Percentiles rank a stretch among this genome's conserved stretches.
phyloP scores from a whole-genome alignment of 1,284 basidiomycete species.

The Albatrellus sp. region DNA sequence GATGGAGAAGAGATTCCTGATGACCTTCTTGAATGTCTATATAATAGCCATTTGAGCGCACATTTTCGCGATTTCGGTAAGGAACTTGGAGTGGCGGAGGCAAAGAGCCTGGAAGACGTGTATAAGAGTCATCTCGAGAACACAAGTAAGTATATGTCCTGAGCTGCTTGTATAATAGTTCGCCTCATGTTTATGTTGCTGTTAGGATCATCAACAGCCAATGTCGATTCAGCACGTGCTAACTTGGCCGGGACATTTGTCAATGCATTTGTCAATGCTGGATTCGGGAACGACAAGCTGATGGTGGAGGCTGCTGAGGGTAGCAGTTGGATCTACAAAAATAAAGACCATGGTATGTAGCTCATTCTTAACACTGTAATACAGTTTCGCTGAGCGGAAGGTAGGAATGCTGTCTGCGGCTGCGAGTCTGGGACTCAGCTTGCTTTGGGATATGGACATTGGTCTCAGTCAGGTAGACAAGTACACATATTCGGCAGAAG shows the following conservation, averaged over 20 bases:
- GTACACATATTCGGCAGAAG: conserved; percentile 94
- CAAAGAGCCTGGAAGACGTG: conserved; percentile 91
- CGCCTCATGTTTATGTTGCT: background rate
- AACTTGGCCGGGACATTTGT: conserved; percentile 97
- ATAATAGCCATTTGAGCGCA: conserved; percentile 72
- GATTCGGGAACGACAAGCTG: conserved; percentile 97
- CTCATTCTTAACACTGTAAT: conserved; percentile 1
- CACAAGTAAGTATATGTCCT: conserved; percentile 38
- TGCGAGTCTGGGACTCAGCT: conserved; percentile 85
- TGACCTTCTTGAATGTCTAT: conserved; percentile 77
- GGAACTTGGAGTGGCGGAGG: conserved; percentile 84
- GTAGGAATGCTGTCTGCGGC: conserved; percentile 93
- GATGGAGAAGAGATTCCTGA: conserved; percentile 65
- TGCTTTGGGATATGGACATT: conserved; percentile 95
- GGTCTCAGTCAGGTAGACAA: conserved; percentile 95
- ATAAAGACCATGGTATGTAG: conserved; percentile 85
- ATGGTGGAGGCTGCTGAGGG: conserved; percentile 96
- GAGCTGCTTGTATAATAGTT: conserved; percentile 2
- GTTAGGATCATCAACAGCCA: conserved; percentile 54
- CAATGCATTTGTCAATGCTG: conserved; percentile 98
- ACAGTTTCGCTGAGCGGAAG: background rate
- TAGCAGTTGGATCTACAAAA: conserved; percentile 99
- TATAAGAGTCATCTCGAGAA: conserved; percentile 97
- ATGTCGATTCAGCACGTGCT: conserved; percentile 87
- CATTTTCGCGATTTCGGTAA: conserved; percentile 92